These are phyloP conservation scores for Parascedosporium putredinis DNA, from an alignment of 2,329 filamentous ascomycete species.

Conservation along the genomic window DNA sequence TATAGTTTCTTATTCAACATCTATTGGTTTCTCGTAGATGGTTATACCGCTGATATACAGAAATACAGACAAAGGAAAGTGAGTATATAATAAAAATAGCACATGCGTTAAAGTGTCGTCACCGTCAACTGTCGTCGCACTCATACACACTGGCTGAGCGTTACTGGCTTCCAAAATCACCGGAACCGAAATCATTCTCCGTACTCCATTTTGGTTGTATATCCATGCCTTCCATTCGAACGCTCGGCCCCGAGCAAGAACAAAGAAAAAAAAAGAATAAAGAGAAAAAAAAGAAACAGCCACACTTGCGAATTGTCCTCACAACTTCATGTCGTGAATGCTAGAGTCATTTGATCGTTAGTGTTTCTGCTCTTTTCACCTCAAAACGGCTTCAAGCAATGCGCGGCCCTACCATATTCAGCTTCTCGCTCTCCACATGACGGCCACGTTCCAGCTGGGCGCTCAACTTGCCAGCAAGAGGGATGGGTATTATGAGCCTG, in stretches of 20 bases:
- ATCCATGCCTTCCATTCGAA: not conserved
- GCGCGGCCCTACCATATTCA: not conserved
- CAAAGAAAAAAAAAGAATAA: not conserved
- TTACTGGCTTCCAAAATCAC: not conserved
- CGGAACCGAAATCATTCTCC: not conserved
- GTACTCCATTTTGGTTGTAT: not conserved
- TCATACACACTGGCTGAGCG: not conserved
- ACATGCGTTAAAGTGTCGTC: not conserved
- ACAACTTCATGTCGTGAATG: not conserved
- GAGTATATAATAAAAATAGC: not conserved
- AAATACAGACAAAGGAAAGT: not conserved
- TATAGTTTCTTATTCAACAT: too few relatives aligned
- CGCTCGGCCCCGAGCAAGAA: too few relatives aligned
- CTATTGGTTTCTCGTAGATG: too few relatives aligned
- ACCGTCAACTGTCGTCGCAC: not conserved
- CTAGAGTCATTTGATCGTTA: not conserved
- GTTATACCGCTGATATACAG: too few relatives aligned
- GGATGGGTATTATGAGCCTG: not conserved
- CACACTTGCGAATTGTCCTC: not conserved
- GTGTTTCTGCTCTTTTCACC: not conserved
- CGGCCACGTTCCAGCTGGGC: not conserved
- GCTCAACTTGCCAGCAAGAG: slow-evolving; percentile 1
- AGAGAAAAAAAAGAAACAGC: not conserved
- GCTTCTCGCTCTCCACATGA: not conserved
- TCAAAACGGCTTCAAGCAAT: not conserved